phyloP scores from a whole-genome alignment of 2,329 filamentous ascomycete species.

The Clonostachys solani region DNA sequence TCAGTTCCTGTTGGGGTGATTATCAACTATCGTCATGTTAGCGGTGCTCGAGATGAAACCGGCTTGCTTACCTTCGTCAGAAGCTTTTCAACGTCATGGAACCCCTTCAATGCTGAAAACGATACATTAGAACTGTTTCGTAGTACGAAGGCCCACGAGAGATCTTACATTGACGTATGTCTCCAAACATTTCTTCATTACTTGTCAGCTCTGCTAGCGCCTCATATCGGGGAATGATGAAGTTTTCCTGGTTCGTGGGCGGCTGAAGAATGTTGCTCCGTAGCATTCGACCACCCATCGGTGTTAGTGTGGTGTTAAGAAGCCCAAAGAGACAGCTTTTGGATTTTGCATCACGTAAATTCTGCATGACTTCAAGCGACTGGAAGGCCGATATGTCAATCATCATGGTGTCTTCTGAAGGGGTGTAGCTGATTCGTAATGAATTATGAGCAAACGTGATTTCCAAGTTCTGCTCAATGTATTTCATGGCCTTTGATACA shows the following conservation, averaged over 20 bases:
- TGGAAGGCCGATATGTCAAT: conserved; percentile 86
- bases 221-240: conserved; percentile 71
- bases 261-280: conserved; percentile 87
- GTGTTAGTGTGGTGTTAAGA: conserved; percentile 78
- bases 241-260: conserved; percentile 61
- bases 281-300: conserved; percentile 83
- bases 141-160: no score
- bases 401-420: conserved; percentile 91
- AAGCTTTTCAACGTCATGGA: conserved; percentile 75
- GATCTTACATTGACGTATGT: conserved; percentile 60
- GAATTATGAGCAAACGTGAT: conserved; percentile 74
- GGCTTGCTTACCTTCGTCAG: conserved; percentile 60
- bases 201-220: conserved; percentile 77
- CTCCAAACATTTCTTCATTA: conserved; percentile 81
- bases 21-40: conserved; percentile 57
- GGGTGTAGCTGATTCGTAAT: conserved; percentile 79
- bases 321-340: conserved; percentile 81
- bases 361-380: conserved; percentile 87
- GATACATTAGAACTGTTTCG: background rate
- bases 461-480: conserved; percentile 66
- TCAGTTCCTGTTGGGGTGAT: conserved; percentile 64
- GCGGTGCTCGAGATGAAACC: conserved; percentile 6
- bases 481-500: conserved; percentile 65
- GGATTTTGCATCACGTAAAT: conserved; percentile 71
- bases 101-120: conserved; percentile 61